Percentiles rank a stretch among this genome's conserved stretches.
Evolutionary conservation across 768 basidiomycete genomes (phyloP).

Genomic region (Terana coerulea): DNA sequence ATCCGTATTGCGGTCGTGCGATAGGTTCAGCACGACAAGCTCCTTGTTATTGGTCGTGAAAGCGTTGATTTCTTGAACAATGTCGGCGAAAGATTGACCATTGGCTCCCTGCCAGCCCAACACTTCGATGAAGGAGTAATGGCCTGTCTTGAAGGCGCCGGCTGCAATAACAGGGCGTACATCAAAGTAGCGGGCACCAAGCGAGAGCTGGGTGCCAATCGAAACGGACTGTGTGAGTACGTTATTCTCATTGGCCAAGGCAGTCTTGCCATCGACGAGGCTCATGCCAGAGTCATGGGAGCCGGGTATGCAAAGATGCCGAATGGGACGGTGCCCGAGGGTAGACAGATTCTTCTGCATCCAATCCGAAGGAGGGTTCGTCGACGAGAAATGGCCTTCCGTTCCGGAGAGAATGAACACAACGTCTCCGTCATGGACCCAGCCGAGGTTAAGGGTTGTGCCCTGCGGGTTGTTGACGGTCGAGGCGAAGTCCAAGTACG

Average conservation of each 20-base stretch:
- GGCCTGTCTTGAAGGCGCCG: conserved; percentile 12
- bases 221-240: conserved; percentile 11
- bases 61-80: conserved; percentile 9
- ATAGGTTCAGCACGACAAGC: conserved; percentile 12
- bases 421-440: conserved; percentile 4
- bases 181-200: conserved; percentile 10
- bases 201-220: conserved; percentile 7
- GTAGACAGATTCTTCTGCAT: conserved; percentile 7
- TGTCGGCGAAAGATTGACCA: conserved; percentile 9
- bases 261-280: conserved; percentile 9
- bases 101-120: conserved; percentile 11
- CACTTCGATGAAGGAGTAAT: conserved; percentile 7
- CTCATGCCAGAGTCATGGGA: conserved; percentile 15
- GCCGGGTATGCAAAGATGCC: conserved; percentile 10
- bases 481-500: not conserved
- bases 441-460: conserved; percentile 6
- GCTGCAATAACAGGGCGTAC: conserved; percentile 11
- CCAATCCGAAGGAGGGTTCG: conserved; percentile 11
- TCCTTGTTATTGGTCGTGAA: conserved; percentile 10
- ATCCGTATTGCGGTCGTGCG: conserved; percentile 14
- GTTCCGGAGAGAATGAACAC: conserved; percentile 10
- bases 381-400: conserved; percentile 5
- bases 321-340: conserved; percentile 10
- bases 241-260: conserved; percentile 6
- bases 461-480: conserved; percentile 6